phyloP scores from a whole-genome alignment of 225 moss, liverwort and hornwort genomes.

The Lunularia cruciata region DNA sequence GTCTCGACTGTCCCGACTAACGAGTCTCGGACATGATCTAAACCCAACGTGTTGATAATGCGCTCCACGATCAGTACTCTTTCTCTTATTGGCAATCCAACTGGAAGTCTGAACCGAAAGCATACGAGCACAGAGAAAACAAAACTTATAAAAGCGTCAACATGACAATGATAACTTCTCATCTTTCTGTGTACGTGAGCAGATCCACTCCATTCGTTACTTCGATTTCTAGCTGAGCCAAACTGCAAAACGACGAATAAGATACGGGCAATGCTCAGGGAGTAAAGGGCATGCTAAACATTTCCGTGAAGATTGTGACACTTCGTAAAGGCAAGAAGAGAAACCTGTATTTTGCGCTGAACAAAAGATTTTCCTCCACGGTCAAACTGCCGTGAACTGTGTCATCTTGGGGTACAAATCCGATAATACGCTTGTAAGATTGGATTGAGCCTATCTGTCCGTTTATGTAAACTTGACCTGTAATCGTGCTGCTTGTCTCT shows the following conservation, averaged over 20 bases:
- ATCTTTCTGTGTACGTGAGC: too few species aligned
- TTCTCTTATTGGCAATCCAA: conserved; percentile 61
- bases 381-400: conserved; percentile 87
- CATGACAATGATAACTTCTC: too few species aligned
- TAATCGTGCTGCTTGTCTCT: conserved; percentile 64
- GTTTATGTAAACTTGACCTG: conserved; percentile 79
- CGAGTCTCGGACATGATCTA: conserved; percentile 72
- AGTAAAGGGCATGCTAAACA: too few species aligned
- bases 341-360: conserved; percentile 86
- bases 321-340: too few species aligned
- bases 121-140: not conserved
- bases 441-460: conserved; percentile 74
- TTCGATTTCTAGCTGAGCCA: too few species aligned
- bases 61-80: conserved; percentile 90
- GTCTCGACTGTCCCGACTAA: conserved; percentile 88
- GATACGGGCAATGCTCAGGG: too few species aligned
- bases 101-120: conserved; percentile 57
- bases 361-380: conserved; percentile 91
- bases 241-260: too few species aligned
- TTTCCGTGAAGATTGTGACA: too few species aligned
- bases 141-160: not conserved
- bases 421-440: conserved; percentile 78
- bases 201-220: too few species aligned
- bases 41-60: conserved; percentile 70
- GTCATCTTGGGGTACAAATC: conserved; percentile 96